Percentiles rank a stretch among this genome's conserved stretches.
Evolutionary conservation across 1,139 yeast genomes (phyloP).

Genomic region (Candida frijolesensis): DNA sequence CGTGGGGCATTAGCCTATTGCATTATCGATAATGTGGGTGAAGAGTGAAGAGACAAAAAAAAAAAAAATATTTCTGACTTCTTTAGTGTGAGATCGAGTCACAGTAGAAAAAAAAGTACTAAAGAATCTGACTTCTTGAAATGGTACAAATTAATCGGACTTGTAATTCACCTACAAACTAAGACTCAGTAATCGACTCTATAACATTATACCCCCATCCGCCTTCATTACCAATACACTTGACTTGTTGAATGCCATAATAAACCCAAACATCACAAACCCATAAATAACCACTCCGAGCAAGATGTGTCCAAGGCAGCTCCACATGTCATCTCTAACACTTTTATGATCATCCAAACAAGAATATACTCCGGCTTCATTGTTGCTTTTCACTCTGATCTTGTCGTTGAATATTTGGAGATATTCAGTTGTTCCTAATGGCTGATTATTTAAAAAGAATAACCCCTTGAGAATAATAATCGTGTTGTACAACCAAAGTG

Average conservation of each 20-base stretch:
- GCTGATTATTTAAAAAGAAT: slow-evolving; percentile 9
- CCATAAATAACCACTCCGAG: slow-evolving; percentile 13
- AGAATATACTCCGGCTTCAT: not conserved
- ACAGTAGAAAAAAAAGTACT: not conserved
- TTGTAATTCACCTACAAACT: no score
- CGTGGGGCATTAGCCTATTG: not conserved
- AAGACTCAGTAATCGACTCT: not conserved
- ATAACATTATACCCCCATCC: not conserved
- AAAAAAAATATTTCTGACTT: not conserved
- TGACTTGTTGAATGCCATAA: slow-evolving; percentile 5
- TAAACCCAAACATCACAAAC: slow-evolving; percentile 10
- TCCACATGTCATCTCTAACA: slow-evolving; percentile 10
- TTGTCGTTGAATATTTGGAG: slow-evolving; percentile 11
- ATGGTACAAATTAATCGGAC: not conserved
- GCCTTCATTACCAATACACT: not conserved
- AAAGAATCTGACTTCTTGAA: not conserved
- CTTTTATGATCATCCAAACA: slow-evolving; percentile 11
- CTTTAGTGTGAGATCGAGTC: slow-evolving; percentile 1
- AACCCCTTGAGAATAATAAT: slow-evolving; percentile 13
- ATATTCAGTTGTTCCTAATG: slow-evolving; percentile 16
- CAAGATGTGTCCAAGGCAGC: slow-evolving; percentile 16
- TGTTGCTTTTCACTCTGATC: not conserved
- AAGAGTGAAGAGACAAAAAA: not conserved
- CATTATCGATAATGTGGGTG: slow-evolving; percentile 1
- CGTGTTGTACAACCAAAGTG: slow-evolving; percentile 23